These are phyloP conservation scores for Aquilaria sinensis DNA, from an alignment of 345 rosid genomes.

Conservation along the genomic window DNA sequence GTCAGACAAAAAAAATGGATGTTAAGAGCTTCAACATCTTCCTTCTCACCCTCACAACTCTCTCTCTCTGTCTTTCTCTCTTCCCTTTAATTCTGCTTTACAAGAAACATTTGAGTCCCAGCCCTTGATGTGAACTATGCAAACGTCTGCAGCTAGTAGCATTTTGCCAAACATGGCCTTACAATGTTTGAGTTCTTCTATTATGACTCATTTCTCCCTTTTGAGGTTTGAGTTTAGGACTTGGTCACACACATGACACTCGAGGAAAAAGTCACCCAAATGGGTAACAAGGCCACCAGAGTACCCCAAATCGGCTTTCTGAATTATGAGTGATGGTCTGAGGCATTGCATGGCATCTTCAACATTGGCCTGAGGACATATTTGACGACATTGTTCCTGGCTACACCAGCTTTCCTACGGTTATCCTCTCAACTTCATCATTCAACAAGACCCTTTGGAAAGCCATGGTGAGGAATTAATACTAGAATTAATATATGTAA, in stretches of 20 bases:
- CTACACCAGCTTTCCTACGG: conserved; percentile 38
- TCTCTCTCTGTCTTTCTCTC: no score
- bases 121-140: no score
- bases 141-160: no score
- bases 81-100: no score
- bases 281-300: conserved; percentile 20
- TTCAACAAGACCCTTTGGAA: conserved; percentile 40
- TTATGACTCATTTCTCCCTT: conserved; percentile 25
- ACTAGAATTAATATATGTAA: not conserved
- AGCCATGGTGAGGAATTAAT: conserved; percentile 29
- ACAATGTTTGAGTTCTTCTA: not conserved
- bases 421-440: conserved; percentile 28
- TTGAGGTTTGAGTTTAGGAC: conserved; percentile 24
- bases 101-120: no score
- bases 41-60: no score
- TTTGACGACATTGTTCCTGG: conserved; percentile 25
- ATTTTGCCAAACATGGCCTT: no score
- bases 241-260: conserved; percentile 28
- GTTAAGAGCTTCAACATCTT: no score
- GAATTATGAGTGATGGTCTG: conserved; percentile 42
- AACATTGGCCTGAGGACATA: conserved; percentile 25
- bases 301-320: conserved; percentile 32
- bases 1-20: no score
- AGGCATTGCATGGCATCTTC: conserved; percentile 40
- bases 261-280: conserved; percentile 25